Evolutionary conservation across 2,329 filamentous ascomycete species (phyloP).

Genomic region (Colletotrichum tamarilloi): DNA sequence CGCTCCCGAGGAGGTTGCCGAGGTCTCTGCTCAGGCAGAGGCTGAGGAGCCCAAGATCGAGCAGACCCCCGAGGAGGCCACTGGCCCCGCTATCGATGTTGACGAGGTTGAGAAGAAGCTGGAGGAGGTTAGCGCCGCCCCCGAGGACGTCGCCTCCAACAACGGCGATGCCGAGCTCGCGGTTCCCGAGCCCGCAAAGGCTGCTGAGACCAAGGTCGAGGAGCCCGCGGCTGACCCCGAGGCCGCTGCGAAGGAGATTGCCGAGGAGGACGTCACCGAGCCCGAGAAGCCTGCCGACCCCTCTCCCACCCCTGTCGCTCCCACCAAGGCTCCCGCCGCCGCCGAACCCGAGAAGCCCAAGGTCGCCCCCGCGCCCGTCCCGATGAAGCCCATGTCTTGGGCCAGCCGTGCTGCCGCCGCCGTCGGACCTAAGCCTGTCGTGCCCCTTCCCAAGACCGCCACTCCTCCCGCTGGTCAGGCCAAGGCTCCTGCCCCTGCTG

Average conservation of each 20-base stretch:
- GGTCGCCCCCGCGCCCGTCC: conserved; percentile 63
- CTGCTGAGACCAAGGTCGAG: conserved; percentile 37
- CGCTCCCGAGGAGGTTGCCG: conserved; percentile 59
- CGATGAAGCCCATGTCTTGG: conserved; percentile 78
- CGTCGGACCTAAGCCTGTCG: conserved; percentile 60
- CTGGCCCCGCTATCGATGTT: conserved; percentile 51
- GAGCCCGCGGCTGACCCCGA: conserved; percentile 55
- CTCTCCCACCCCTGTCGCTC: conserved; percentile 64
- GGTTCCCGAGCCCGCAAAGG: conserved; percentile 51
- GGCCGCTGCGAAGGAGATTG: conserved; percentile 62
- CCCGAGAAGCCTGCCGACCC: conserved; percentile 76
- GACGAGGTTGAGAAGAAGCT: conserved; percentile 79
- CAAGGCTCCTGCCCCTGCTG: conserved; percentile 62
- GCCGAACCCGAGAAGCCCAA: conserved; percentile 45
- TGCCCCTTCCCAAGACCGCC: conserved; percentile 68
- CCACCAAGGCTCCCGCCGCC: conserved; percentile 54
- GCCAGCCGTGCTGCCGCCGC: conserved; percentile 75
- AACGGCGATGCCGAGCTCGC: conserved; percentile 46
- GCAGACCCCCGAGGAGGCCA: conserved; percentile 39
- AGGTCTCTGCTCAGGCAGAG: conserved; percentile 47
- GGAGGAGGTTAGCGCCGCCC: conserved; percentile 66
- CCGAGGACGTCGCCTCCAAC: conserved; percentile 48
- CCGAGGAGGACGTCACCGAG: conserved; percentile 67
- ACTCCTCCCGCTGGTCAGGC: conserved; percentile 63
- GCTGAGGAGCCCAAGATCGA: conserved; percentile 45